A percentile compares a stretch with the other conserved stretches of the same genome.
Evolutionary conservation across 192 early-diverging fungal genomes (phyloP).

Genomic region (Backusella mclennaniae): DNA sequence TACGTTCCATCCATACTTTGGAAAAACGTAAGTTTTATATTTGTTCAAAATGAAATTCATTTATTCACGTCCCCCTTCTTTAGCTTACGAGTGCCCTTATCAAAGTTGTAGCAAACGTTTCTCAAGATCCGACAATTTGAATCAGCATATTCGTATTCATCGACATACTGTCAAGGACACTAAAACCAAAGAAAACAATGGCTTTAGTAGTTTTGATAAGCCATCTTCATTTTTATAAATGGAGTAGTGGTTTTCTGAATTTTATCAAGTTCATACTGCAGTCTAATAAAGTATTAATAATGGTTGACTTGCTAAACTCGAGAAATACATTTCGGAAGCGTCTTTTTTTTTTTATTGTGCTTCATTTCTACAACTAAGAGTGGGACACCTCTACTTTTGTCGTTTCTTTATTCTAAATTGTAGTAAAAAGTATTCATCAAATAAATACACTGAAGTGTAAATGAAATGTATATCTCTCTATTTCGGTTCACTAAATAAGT

Average conservation of each 20-base stretch:
- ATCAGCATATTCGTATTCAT: slow-evolving; percentile 59
- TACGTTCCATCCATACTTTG: slow-evolving; percentile 58
- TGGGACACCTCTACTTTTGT: too few species aligned
- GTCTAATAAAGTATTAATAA: background rate
- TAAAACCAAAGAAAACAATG: background rate
- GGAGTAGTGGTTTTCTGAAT: background rate
- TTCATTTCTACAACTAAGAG: too few species aligned
- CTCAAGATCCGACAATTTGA: slow-evolving; percentile 56
- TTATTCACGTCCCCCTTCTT: background rate
- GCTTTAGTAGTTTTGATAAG: background rate
- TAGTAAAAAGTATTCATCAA: too few species aligned
- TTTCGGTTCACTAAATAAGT: too few species aligned
- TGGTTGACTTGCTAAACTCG: background rate
- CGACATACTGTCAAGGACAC: slow-evolving; percentile 31
- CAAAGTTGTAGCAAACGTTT: slow-evolving; percentile 54
- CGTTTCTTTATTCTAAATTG: too few species aligned
- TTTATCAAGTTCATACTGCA: background rate
- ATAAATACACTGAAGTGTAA: too few species aligned
- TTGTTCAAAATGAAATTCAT: too few species aligned
- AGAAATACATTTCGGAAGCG: too few species aligned
- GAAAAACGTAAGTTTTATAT: slow-evolving; percentile 53
- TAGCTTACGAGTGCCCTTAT: slow-evolving; percentile 54
- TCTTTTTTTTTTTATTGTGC: too few species aligned
- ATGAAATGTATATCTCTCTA: too few species aligned
- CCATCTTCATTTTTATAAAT: background rate